Conservation (phyloP, 2,329 filamentous ascomycete species). For the Keithomyces neogunnii region DNA sequence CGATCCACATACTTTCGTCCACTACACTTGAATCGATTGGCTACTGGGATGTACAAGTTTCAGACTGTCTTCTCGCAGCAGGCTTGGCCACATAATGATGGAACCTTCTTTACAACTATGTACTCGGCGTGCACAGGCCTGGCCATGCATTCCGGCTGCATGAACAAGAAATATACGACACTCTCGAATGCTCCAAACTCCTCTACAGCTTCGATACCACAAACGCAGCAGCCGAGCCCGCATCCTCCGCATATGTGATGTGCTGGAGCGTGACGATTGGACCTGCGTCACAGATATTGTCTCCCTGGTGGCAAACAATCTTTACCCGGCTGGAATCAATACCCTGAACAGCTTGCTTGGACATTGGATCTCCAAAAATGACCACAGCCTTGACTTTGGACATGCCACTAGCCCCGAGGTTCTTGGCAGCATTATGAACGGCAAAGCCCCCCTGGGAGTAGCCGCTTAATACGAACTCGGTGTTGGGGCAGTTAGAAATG, state of each 20-base stretch:
- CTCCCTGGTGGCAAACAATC: conserved; percentile 18
- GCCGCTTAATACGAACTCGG: conserved; percentile 17
- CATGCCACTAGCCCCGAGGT: conserved; percentile 14
- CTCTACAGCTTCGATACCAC: conserved; percentile 8
- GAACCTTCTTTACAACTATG: too few species aligned
- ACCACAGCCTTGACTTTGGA: conserved; percentile 20
- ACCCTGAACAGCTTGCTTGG: conserved; percentile 14
- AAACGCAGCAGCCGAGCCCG: conserved; percentile 14
- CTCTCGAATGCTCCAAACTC: not conserved
- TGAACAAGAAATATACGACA: too few species aligned
- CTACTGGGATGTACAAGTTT: too few species aligned
- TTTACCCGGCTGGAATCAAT: conserved; percentile 13
- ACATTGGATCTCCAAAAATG: conserved; percentile 21
- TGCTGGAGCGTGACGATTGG: conserved; percentile 17
- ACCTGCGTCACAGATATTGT: conserved; percentile 21
- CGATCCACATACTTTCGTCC: too few species aligned
- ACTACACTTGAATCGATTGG: too few species aligned
- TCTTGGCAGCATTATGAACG: conserved; percentile 17
- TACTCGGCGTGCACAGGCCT: too few species aligned
- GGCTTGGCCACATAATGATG: too few species aligned
- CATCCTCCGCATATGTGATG: conserved; percentile 18
- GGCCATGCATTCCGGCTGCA: not conserved
- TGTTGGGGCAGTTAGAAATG: conserved; percentile 16
- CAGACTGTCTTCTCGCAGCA: too few species aligned
- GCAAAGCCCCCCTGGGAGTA: conserved; percentile 21